phyloP scores from a whole-genome alignment of 495 filamentous ascomycete species.

The Penicillium coffeae region DNA sequence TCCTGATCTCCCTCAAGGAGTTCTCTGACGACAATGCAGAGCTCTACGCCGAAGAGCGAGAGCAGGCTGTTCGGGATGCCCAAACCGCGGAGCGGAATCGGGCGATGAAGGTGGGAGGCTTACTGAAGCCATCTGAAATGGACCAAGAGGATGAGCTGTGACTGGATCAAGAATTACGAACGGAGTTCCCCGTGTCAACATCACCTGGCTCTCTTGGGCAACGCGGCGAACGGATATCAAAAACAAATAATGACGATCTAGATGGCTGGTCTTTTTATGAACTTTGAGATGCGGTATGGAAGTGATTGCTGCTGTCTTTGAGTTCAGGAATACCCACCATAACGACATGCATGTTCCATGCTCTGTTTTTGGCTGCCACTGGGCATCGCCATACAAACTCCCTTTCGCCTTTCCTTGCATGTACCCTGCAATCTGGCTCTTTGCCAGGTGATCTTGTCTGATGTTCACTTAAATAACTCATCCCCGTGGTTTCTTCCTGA shows the following conservation, averaged over 20 bases:
- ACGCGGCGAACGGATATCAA: slow-evolving; percentile 5
- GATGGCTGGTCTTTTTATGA: slow-evolving; percentile 43
- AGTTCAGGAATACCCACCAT: no score
- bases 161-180: slow-evolving; percentile 66
- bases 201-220: slow-evolving; percentile 10
- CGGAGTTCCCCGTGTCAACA: slow-evolving; percentile 42
- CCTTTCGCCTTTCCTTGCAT: neutral
- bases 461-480: slow-evolving; percentile 10
- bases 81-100: slow-evolving; percentile 78
- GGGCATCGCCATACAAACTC: neutral
- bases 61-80: slow-evolving; percentile 74
- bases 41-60: slow-evolving; percentile 91
- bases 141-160: slow-evolving; percentile 90
- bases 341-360: neutral
- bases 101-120: slow-evolving; percentile 84
- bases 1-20: slow-evolving; percentile 94
- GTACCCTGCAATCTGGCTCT: slow-evolving; percentile 6
- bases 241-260: slow-evolving; percentile 22
- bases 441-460: slow-evolving; percentile 9
- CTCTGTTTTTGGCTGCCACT: neutral
- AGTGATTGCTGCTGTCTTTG: no score
- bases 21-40: slow-evolving; percentile 82
- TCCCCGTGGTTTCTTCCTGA: neutral
- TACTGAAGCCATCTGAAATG: slow-evolving; percentile 90
- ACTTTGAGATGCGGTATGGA: slow-evolving; percentile 24